phyloP scores from a whole-genome alignment of 306 rosid species.

The Corylus avellana region DNA sequence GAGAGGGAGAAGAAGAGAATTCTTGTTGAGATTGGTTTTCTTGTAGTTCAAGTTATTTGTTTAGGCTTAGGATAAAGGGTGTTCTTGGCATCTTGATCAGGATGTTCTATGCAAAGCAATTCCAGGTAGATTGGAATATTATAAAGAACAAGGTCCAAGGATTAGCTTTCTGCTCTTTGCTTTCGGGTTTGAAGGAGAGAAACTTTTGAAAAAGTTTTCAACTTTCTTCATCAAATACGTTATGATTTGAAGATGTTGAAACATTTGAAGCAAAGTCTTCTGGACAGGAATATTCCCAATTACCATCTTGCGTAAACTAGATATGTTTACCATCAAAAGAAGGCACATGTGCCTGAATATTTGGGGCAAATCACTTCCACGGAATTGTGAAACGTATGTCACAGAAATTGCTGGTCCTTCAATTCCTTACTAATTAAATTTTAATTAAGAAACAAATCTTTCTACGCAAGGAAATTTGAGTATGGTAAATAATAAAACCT shows the following conservation, averaged over 20 bases:
- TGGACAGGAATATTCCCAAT: constrained; percentile 32
- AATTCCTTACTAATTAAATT: too few species aligned
- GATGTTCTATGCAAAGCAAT: constrained; percentile 40
- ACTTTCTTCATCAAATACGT: constrained; percentile 21
- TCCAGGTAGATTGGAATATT: constrained; percentile 40
- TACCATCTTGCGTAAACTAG: background rate
- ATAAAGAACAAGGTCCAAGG: constrained; percentile 1
- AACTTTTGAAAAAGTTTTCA: constrained; percentile 38
- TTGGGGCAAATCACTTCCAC: background rate
- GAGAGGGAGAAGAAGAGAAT: constrained; percentile 34
- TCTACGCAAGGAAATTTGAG: background rate
- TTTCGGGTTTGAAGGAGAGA: constrained; percentile 35
- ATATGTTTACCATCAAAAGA: constrained; percentile 2
- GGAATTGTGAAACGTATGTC: background rate
- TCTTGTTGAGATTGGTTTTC: constrained; percentile 57
- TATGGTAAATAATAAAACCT: background rate
- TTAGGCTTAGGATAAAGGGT: constrained; percentile 35
- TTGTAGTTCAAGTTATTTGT: constrained; percentile 58
- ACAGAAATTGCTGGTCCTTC: background rate
- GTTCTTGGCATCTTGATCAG: constrained; percentile 47
- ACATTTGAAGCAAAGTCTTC: constrained; percentile 31
- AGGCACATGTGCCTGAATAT: background rate
- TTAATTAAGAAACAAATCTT: background rate
- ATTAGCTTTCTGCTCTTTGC: constrained; percentile 21
- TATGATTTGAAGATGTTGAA: constrained; percentile 31